Evolutionary conservation across 2,329 filamentous ascomycete genomes (phyloP).

Genomic region (Bertia moriformis): DNA sequence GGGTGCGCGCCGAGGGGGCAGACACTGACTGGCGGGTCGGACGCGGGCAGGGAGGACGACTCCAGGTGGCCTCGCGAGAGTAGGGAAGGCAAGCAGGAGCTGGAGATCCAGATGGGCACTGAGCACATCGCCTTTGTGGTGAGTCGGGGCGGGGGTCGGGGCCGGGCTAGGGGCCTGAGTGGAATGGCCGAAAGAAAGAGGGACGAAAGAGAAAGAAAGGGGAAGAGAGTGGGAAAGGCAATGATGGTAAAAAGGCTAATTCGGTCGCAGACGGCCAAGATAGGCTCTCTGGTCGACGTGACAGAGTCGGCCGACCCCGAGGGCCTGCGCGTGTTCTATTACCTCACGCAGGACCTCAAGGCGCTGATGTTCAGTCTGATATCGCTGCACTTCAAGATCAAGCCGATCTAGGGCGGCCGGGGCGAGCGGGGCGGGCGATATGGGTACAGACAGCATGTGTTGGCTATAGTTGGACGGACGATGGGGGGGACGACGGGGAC

Average conservation of each 20-base stretch:
- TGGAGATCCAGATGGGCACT: constrained; percentile 83
- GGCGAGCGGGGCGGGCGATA: not conserved
- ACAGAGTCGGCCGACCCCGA: constrained; percentile 93
- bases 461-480: no score
- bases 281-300: constrained; percentile 90
- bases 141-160: no score
- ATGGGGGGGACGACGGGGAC: no score
- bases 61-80: constrained; percentile 98
- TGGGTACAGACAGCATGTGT: no score
- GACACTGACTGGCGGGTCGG: constrained; percentile 12
- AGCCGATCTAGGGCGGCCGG: constrained; percentile 51
- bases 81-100: constrained; percentile 91
- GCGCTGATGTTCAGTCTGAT: constrained; percentile 93
- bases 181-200: no score
- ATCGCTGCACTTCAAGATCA: constrained; percentile 92
- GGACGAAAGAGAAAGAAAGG: constrained; percentile 2
- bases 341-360: constrained; percentile 93
- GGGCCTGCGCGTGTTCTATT: constrained; percentile 93
- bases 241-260: no score
- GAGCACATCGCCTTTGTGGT: constrained; percentile 98
- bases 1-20: not conserved
- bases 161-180: no score
- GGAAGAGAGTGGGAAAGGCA: not conserved
- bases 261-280: constrained; percentile 99
- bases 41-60: constrained; percentile 70